Evolutionary conservation across 768 basidiomycete species (phyloP).

Genomic region (Naematelia aurantialba): DNA sequence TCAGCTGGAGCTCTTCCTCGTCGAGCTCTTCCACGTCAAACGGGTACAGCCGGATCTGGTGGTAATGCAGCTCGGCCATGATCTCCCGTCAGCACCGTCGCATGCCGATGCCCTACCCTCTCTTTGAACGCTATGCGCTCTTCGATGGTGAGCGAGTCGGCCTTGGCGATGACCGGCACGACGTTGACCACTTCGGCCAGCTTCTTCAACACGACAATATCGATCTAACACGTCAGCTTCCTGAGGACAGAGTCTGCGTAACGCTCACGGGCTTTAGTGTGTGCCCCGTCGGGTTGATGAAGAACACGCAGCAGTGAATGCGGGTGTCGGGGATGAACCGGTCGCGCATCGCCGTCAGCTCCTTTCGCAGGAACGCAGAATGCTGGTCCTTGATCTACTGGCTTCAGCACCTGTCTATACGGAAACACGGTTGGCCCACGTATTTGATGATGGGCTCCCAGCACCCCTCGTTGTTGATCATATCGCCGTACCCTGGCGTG

Average conservation of each 20-base stretch:
- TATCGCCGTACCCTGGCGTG: slow-evolving; percentile 97
- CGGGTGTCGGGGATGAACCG: slow-evolving; percentile 97
- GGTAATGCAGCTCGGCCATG: slow-evolving; percentile 81
- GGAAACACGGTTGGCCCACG: slow-evolving; percentile 53
- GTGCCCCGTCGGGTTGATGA: slow-evolving; percentile 98
- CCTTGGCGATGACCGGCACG: slow-evolving; percentile 98
- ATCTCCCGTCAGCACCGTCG: slow-evolving; percentile 59
- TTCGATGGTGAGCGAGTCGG: slow-evolving; percentile 87
- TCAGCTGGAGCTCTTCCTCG: slow-evolving; percentile 84
- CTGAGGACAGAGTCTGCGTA: neutral
- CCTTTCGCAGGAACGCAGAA: slow-evolving; percentile 96
- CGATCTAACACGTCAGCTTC: no score
- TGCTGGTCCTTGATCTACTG: slow-evolving; percentile 71
- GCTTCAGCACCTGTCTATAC: slow-evolving; percentile 3
- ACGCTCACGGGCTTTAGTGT: slow-evolving; percentile 67
- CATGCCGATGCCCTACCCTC: slow-evolving; percentile 61
- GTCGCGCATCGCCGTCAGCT: slow-evolving; percentile 97
- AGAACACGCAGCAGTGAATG: slow-evolving; percentile 96
- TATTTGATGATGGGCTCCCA: slow-evolving; percentile 99
- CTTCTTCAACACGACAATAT: slow-evolving; percentile 99
- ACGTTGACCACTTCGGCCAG: slow-evolving; percentile 98
- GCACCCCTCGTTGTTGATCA: slow-evolving; percentile 98
- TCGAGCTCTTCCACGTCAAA: slow-evolving; percentile 96
- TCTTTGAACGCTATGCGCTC: slow-evolving; percentile 90
- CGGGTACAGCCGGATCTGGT: slow-evolving; percentile 92